Percentiles rank a stretch among this genome's conserved stretches.
Conservation (phyloP, 2,329 filamentous ascomycete genomes). For the Xylaria sp. region DNA sequence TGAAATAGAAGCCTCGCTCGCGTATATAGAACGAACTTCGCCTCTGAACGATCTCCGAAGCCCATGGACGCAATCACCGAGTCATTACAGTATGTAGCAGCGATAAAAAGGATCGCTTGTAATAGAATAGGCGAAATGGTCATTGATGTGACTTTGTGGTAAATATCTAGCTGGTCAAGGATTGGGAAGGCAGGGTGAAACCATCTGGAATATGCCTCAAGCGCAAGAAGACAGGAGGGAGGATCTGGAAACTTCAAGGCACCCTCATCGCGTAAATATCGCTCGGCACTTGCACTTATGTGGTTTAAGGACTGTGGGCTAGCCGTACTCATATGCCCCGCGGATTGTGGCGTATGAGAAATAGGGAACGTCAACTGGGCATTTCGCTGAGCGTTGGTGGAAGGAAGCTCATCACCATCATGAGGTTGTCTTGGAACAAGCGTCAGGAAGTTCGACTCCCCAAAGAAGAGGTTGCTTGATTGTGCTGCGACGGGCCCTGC, state of each 20-base stretch:
- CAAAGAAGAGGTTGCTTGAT: neutral
- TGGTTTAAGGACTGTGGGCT: neutral
- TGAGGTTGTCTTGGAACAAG: neutral
- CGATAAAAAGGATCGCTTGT: neutral
- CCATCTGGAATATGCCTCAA: neutral
- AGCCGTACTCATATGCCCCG: neutral
- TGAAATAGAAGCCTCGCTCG: slow-evolving; percentile 3
- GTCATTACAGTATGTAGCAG: slow-evolving; percentile 4
- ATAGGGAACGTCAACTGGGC: neutral
- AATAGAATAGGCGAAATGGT: neutral
- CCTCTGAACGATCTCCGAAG: slow-evolving; percentile 3
- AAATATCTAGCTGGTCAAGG: neutral
- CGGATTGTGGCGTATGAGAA: neutral
- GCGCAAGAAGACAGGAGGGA: neutral
- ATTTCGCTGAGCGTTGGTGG: neutral
- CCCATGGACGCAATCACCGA: neutral
- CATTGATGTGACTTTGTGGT: neutral
- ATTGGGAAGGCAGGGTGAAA: slow-evolving; percentile 6
- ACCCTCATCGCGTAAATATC: neutral
- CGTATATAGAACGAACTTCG: neutral
- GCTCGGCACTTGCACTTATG: neutral
- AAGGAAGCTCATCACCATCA: neutral
- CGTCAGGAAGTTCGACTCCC: slow-evolving; percentile 3
- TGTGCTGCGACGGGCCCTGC: neutral
- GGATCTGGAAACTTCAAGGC: neutral